A percentile compares a stretch with the other conserved stretches of the same genome.
These are phyloP conservation scores for Colletotrichum lupini DNA, from an alignment of 2,329 filamentous ascomycete species.

Conservation along the genomic window DNA sequence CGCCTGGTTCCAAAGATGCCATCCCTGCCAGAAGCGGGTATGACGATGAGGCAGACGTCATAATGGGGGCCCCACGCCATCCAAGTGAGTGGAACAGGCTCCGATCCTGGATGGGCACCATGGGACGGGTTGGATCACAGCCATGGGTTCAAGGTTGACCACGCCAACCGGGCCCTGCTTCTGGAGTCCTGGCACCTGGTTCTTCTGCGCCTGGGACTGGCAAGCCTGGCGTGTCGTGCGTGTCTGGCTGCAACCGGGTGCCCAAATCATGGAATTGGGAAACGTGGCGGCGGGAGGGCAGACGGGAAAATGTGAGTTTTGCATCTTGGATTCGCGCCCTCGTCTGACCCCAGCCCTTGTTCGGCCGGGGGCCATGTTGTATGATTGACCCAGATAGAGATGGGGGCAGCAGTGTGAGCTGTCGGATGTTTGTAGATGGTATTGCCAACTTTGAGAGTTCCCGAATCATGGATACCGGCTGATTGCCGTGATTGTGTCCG, in stretches of 20 bases:
- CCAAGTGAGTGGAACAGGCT: slow-evolving; percentile 24
- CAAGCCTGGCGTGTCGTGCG: no score
- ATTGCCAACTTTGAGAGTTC: background rate
- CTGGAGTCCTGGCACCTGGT: background rate
- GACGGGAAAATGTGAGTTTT: background rate
- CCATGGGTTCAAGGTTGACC: background rate
- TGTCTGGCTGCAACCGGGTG: background rate
- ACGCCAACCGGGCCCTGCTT: background rate
- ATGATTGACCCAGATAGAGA: background rate
- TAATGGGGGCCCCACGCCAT: slow-evolving; percentile 26
- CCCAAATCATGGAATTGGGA: background rate
- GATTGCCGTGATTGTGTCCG: background rate
- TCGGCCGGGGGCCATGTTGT: background rate
- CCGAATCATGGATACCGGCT: background rate
- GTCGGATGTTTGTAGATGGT: no score
- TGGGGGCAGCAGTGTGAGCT: background rate
- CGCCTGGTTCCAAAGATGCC: background rate
- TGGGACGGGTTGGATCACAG: background rate
- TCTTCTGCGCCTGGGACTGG: background rate
- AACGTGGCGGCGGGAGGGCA: background rate
- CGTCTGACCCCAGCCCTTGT: background rate
- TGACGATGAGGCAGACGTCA: slow-evolving; percentile 31
- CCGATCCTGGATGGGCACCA: background rate
- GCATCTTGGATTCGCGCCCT: background rate
- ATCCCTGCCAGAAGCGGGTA: slow-evolving; percentile 25